Evolutionary conservation across 805 yeast species (phyloP), one percentile per base, ranked within the genome.

Genomic region (Candida ascalaphidarum): DNA sequence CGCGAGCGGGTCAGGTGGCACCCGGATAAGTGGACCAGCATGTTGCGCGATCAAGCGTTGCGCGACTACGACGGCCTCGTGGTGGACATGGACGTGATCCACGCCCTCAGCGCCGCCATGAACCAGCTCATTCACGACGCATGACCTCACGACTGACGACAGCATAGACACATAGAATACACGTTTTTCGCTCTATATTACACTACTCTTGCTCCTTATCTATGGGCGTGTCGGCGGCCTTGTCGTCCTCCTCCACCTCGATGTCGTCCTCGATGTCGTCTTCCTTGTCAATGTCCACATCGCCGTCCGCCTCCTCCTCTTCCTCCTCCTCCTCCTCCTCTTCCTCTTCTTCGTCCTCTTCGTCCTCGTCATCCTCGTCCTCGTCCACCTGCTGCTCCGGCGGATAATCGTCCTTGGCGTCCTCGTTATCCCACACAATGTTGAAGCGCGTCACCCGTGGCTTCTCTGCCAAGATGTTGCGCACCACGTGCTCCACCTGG

Each of bases 381-480:
- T 73, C 83, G 5, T 68, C 74, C 7, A 37, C 33, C 19, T 38
- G 48, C 42, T 79, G 84, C 39, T 80, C 85, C 3, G 92, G 92
- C 9, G 89, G 94, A 41, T 71, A 81, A 29, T 77, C 76, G 29
- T 81, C 85, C 4, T 64, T 64, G 33, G 61, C 71, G 30, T 76
- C 85, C 26, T 61, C 67, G 35, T 81, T 82, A 50, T 85, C 95
- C 99, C 99, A 92, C 3, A 86, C 94, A 31, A 92, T 92, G 52
- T 92, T 92, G 58, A 92, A 92, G 39, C 96, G 67, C 5, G 99
- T 92, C 22, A 92, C 98, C 41, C 97, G 69, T 23, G 99, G 99
- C 60, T 92, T 92, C 51, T 92, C 97, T 4, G 97, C 97, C 33
- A 92, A 64, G 21, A 92, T 82, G 55, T 89, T 92, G 48, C 99